Evolutionary conservation across 1,139 yeast species (phyloP).

Genomic region (Geotrichum bryndzae): DNA sequence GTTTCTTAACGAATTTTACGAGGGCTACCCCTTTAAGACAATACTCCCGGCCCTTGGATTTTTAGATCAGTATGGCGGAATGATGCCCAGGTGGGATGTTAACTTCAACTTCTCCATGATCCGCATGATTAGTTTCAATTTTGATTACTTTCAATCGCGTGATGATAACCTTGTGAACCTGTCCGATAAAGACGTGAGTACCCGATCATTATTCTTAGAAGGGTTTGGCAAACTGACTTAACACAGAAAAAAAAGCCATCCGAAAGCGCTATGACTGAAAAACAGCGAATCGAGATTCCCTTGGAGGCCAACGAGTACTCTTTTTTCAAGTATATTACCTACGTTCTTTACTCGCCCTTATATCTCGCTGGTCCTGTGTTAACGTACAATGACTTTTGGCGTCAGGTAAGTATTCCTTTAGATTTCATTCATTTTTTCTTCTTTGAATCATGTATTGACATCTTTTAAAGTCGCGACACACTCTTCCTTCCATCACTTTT

Average conservation of each 20-base stretch:
- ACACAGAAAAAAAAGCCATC: conserved; percentile 17
- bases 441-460: neutral
- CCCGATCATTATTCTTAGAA: neutral
- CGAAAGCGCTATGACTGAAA: conserved; percentile 43
- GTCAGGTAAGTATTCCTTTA: conserved; percentile 46
- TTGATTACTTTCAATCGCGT: conserved; percentile 50
- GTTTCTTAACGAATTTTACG: conserved; percentile 66
- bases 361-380: conserved; percentile 93
- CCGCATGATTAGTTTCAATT: conserved; percentile 73
- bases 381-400: conserved; percentile 84
- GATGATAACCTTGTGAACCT: neutral
- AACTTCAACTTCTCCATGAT: conserved; percentile 84
- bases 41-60: conserved; percentile 38
- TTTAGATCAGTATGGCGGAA: conserved; percentile 48
- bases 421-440: conserved; percentile 27
- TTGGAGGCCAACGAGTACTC: conserved; percentile 55
- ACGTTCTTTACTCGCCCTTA: conserved; percentile 77
- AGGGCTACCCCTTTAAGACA: conserved; percentile 48
- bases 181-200: conserved; percentile 17
- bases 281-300: conserved; percentile 62
- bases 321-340: conserved; percentile 61
- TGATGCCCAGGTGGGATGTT: conserved; percentile 91
- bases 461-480: conserved; percentile 27
- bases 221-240: conserved; percentile 5
- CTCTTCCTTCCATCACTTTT: conserved; percentile 48